phyloP scores from a whole-genome alignment of 2,329 filamentous ascomycete species.

The Phyllosticta citriasiana region DNA sequence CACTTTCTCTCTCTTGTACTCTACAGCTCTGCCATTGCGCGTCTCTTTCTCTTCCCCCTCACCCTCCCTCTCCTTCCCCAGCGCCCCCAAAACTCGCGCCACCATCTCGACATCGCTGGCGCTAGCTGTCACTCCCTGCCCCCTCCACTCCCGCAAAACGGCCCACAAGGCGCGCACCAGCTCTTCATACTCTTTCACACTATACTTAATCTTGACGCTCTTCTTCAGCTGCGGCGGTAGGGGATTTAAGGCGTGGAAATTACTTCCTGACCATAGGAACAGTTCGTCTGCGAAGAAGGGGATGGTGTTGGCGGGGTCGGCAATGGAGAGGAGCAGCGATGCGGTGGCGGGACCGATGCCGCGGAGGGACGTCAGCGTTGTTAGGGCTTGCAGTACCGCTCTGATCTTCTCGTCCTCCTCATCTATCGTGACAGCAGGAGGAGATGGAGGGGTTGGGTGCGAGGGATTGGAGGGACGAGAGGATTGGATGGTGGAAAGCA shows the following conservation, averaged over 20 bases:
- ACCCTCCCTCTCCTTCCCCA: background rate
- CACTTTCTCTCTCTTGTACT: background rate
- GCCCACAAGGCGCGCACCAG: constrained; percentile 33
- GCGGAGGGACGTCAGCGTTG: constrained; percentile 49
- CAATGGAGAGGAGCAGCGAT: constrained; percentile 59
- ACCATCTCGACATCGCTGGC: constrained; percentile 60
- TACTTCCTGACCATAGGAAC: constrained; percentile 55
- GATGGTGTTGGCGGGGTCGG: constrained; percentile 43
- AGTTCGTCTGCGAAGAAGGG: constrained; percentile 77
- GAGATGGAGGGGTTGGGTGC: too few relatives aligned
- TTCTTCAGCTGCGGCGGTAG: constrained; percentile 21
- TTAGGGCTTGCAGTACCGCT: constrained; percentile 31
- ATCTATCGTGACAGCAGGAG: too few relatives aligned
- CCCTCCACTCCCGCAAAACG: constrained; percentile 55
- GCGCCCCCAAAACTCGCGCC: constrained; percentile 53
- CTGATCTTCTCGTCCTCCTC: too few relatives aligned
- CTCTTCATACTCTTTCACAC: constrained; percentile 54
- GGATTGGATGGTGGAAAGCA: background rate
- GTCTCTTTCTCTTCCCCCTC: background rate
- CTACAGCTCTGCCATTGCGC: background rate
- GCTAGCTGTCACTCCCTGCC: constrained; percentile 52
- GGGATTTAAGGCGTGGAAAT: too few relatives aligned
- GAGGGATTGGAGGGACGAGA: too few relatives aligned
- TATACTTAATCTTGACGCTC: constrained; percentile 56
- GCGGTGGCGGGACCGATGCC: constrained; percentile 75